Percentiles rank a stretch among this genome's conserved stretches.
Evolutionary conservation across 768 basidiomycete genomes (phyloP).

Genomic region (Trametes maxima): DNA sequence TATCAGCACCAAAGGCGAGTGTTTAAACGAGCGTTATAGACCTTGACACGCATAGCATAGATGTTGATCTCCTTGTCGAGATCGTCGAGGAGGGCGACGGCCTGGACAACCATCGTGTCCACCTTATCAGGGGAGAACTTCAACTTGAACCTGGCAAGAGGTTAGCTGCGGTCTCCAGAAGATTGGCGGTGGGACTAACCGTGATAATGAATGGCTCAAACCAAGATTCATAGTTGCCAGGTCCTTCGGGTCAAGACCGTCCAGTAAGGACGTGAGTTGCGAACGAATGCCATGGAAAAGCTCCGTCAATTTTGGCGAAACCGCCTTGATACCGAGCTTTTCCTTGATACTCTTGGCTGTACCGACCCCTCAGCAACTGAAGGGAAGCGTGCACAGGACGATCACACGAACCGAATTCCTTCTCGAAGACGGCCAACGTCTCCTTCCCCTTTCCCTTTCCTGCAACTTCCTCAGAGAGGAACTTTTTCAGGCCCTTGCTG

Average conservation of each 20-base stretch:
- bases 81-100: slow-evolving; percentile 96
- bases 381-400: not conserved
- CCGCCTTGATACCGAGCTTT: slow-evolving; percentile 89
- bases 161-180: not conserved
- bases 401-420: slow-evolving; percentile 74
- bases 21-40: slow-evolving; percentile 33
- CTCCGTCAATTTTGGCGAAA: slow-evolving; percentile 55
- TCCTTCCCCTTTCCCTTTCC: slow-evolving; percentile 93
- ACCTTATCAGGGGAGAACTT: slow-evolving; percentile 99
- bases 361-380: not conserved
- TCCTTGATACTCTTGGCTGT: slow-evolving; percentile 87
- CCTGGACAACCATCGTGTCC: slow-evolving; percentile 99
- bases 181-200: slow-evolving; percentile 48
- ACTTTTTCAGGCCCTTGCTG: slow-evolving; percentile 91
- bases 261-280: slow-evolving; percentile 84
- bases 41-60: slow-evolving; percentile 98
- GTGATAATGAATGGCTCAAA: slow-evolving; percentile 94
- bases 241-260: slow-evolving; percentile 92
- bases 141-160: slow-evolving; percentile 79
- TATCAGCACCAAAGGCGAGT: not conserved
- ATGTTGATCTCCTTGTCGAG: slow-evolving; percentile 99
- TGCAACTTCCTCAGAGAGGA: slow-evolving; percentile 82
- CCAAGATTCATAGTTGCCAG: slow-evolving; percentile 97
- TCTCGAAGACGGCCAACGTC: slow-evolving; percentile 80
- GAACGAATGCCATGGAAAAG: slow-evolving; percentile 95